phyloP scores from a whole-genome alignment of 2,329 filamentous ascomycete genomes.

The Alternaria sp. region DNA sequence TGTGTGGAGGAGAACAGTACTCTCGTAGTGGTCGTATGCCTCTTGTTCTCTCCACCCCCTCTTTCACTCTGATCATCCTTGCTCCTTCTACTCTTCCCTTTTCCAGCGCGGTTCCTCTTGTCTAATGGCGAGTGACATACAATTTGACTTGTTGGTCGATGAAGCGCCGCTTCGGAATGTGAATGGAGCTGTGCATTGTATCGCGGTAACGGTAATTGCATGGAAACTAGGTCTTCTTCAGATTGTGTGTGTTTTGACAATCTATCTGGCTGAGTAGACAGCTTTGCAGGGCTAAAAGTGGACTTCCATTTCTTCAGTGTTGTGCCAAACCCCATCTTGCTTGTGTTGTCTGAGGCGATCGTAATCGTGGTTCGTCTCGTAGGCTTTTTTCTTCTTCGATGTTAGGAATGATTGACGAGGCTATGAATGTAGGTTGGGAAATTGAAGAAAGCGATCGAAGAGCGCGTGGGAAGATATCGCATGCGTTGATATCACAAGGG shows the following conservation, averaged over 20 bases:
- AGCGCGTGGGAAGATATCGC: not conserved
- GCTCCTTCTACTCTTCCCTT: not conserved
- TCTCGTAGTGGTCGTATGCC: not conserved
- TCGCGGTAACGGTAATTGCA: not conserved
- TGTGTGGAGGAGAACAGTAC: not conserved
- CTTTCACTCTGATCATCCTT: not conserved
- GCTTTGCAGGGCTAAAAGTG: not conserved
- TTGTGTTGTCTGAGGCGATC: not conserved
- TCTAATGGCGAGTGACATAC: slow-evolving; percentile 12
- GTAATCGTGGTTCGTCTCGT: not conserved
- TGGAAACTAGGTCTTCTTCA: slow-evolving; percentile 9
- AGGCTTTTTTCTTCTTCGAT: not conserved
- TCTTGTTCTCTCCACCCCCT: not conserved
- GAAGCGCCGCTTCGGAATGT: not conserved
- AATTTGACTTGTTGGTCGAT: slow-evolving; percentile 1
- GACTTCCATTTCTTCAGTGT: slow-evolving; percentile 2
- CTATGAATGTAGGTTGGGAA: not conserved
- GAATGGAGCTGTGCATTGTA: not conserved
- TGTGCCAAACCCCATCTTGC: slow-evolving; percentile 4
- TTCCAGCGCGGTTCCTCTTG: slow-evolving; percentile 3
- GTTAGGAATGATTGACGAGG: not conserved
- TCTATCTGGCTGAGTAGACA: not conserved
- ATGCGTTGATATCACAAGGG: not conserved
- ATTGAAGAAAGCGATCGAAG: not conserved
- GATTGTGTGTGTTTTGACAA: not conserved